These are phyloP conservation scores for Botrytis pseudocinerea DNA, from an alignment of 2,329 filamentous ascomycete genomes.

Conservation along the genomic window DNA sequence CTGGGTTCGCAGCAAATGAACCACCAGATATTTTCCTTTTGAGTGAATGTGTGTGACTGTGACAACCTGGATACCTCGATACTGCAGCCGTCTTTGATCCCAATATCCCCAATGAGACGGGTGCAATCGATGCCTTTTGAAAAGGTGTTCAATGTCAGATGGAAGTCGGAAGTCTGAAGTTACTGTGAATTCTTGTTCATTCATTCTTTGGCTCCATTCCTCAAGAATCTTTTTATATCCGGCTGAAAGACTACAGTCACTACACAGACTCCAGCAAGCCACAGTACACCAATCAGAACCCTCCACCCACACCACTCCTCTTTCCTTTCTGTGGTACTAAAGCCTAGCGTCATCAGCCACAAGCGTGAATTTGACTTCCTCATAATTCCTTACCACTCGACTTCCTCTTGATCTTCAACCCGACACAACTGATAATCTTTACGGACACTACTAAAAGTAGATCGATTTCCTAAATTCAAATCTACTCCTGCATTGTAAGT, in stretches of 20 bases:
- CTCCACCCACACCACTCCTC: background rate
- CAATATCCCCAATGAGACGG: background rate
- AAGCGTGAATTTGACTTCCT: conserved; percentile 21
- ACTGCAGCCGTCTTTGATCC: background rate
- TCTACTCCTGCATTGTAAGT: conserved; percentile 18
- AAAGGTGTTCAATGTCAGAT: background rate
- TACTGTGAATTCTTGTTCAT: background rate
- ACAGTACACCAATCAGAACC: background rate
- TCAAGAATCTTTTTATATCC: background rate
- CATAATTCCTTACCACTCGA: background rate
- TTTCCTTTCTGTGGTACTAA: conserved; percentile 4
- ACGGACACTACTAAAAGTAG: background rate
- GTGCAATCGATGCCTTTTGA: background rate
- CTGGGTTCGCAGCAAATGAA: background rate
- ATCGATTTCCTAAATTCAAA: background rate
- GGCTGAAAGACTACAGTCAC: background rate
- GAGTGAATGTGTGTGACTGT: background rate
- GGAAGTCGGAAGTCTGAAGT: background rate
- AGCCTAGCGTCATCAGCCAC: conserved; percentile 22
- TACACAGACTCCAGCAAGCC: background rate
- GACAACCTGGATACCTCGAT: background rate
- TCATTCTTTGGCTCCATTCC: background rate
- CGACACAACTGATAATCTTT: background rate
- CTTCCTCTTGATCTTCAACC: background rate
- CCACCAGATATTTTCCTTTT: background rate